Percentiles rank a stretch among this genome's conserved stretches.
phyloP scores from a whole-genome alignment of 164 flowering plant genomes.

The Hamamelis virginiana region DNA sequence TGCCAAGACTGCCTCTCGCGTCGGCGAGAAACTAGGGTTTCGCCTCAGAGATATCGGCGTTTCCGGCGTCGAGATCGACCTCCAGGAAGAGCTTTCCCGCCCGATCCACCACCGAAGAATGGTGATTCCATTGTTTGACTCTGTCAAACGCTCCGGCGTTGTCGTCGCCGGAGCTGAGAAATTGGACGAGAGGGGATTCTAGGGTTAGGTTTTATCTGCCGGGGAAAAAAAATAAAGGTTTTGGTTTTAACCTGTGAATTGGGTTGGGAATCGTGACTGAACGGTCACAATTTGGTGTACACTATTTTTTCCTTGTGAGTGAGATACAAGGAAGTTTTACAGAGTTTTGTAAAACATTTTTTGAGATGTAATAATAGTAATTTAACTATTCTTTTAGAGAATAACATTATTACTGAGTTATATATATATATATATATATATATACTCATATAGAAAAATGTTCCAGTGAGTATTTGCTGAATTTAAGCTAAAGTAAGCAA shows the following conservation, averaged over 20 bases:
- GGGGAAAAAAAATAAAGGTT: too few species aligned
- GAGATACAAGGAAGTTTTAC: not conserved
- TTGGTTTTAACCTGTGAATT: too few species aligned
- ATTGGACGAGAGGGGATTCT: slow-evolving; percentile 10
- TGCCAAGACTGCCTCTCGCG: slow-evolving; percentile 49
- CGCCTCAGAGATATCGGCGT: slow-evolving; percentile 61
- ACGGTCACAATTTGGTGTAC: not conserved
- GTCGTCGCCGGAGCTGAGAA: slow-evolving; percentile 37
- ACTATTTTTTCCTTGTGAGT: not conserved
- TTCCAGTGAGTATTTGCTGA: too few species aligned
- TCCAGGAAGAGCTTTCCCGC: slow-evolving; percentile 52
- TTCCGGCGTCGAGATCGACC: slow-evolving; percentile 45
- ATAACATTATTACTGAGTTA: too few species aligned
- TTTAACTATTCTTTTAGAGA: too few species aligned
- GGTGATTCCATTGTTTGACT: slow-evolving; percentile 51
- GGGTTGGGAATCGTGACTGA: too few species aligned
- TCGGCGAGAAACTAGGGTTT: slow-evolving; percentile 64
- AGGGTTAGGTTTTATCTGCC: too few species aligned
- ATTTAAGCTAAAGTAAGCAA: too few species aligned
- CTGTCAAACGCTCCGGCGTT: slow-evolving; percentile 47
- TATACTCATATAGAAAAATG: too few species aligned
- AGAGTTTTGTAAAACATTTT: too few species aligned
- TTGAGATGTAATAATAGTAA: too few species aligned
- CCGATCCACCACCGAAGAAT: slow-evolving; percentile 41
- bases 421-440: too few species aligned